Conservation (phyloP, 352 stramenopile species). For the Pythium periplocum region DNA sequence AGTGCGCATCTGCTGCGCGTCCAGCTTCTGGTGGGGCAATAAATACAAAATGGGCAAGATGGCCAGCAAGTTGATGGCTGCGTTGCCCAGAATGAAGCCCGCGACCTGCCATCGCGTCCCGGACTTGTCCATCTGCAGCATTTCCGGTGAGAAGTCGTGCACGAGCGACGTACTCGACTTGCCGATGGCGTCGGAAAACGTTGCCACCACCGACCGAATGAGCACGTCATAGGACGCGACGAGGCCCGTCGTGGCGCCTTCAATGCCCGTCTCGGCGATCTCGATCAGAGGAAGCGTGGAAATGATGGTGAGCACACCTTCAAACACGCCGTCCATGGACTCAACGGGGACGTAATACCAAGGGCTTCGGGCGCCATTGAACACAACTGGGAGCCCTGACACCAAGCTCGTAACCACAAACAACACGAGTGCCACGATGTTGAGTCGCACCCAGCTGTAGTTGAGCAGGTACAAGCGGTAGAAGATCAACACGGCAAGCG, state of each 20-base stretch:
- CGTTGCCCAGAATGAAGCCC: slow-evolving; percentile 17
- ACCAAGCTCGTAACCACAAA: slow-evolving; percentile 28
- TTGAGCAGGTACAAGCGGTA: slow-evolving; percentile 65
- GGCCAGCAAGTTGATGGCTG: slow-evolving; percentile 18
- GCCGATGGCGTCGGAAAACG: slow-evolving; percentile 53
- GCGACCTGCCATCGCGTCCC: slow-evolving; percentile 13
- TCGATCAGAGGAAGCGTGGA: slow-evolving; percentile 62
- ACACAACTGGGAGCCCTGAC: slow-evolving; percentile 42
- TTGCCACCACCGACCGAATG: slow-evolving; percentile 52
- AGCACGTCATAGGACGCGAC: slow-evolving; percentile 58
- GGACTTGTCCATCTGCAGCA: slow-evolving; percentile 6
- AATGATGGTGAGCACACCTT: slow-evolving; percentile 35
- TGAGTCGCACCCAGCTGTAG: slow-evolving; percentile 65
- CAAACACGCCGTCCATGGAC: slow-evolving; percentile 37
- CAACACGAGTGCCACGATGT: slow-evolving; percentile 34
- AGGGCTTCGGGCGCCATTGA: slow-evolving; percentile 28
- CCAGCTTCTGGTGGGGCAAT: slow-evolving; percentile 25
- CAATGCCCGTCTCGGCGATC: slow-evolving; percentile 67
- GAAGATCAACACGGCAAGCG: slow-evolving; percentile 38
- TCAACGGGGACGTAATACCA: slow-evolving; percentile 46
- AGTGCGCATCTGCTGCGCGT: slow-evolving; percentile 27
- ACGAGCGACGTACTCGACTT: slow-evolving; percentile 35
- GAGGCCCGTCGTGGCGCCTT: slow-evolving; percentile 61
- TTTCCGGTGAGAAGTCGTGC: slow-evolving; percentile 25
- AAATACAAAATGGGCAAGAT: slow-evolving; percentile 27